A percentile compares a stretch with the other conserved stretches of the same genome.
Conservation (phyloP, 2,329 filamentous ascomycete species). For the Cercospora citrullina region DNA sequence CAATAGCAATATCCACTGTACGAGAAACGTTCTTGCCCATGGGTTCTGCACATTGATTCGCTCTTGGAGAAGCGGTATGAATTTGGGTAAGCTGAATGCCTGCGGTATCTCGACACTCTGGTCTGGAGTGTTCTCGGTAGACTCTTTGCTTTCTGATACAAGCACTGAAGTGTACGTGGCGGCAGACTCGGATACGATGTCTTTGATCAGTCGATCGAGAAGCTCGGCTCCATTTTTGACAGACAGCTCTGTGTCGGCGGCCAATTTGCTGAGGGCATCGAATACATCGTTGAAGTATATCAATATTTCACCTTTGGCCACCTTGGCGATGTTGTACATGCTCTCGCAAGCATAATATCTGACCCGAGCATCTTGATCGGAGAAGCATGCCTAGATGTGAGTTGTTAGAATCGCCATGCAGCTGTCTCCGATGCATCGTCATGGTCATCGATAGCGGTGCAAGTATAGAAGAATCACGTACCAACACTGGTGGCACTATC, state of each 20-base stretch:
- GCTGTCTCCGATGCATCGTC: not conserved
- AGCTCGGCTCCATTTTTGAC: conserved; percentile 98
- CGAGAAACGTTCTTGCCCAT: conserved; percentile 90
- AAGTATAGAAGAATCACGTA: not conserved
- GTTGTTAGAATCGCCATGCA: not conserved
- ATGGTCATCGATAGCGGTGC: not conserved
- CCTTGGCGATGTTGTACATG: conserved; percentile 99
- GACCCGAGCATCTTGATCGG: conserved; percentile 94
- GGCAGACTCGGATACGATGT: conserved; percentile 93
- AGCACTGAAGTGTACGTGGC: conserved; percentile 92
- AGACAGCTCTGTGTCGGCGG: conserved; percentile 91
- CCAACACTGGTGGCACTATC: conserved; percentile 89
- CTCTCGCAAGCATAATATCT: conserved; percentile 98
- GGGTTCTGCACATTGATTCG: conserved; percentile 93
- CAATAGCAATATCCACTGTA: conserved; percentile 91
- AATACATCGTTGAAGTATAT: conserved; percentile 99
- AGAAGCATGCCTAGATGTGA: conserved; percentile 71
- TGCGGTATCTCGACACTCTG: conserved; percentile 62
- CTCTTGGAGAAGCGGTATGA: conserved; percentile 91
- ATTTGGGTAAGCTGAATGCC: conserved; percentile 85
- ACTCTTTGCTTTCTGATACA: conserved; percentile 53
- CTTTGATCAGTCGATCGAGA: conserved; percentile 89
- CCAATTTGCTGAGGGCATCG: conserved; percentile 93
- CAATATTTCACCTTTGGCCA: conserved; percentile 95
- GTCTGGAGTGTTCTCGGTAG: conserved; percentile 41